Conservation (phyloP, 163 green algal genomes). For the Picocystis sp. region DNA sequence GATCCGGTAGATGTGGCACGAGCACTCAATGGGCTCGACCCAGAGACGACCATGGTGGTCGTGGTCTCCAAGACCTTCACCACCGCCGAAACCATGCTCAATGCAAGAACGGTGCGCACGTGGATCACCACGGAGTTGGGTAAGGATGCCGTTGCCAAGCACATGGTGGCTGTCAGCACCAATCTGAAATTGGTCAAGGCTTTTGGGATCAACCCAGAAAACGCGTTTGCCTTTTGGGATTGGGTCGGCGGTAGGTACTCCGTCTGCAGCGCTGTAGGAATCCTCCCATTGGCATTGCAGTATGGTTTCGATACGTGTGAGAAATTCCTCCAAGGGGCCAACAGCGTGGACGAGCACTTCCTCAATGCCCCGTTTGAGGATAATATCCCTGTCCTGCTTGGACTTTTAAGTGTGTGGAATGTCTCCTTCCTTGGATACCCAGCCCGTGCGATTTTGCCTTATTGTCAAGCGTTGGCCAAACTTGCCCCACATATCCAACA, state of each 20-base stretch:
- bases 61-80: constrained; percentile 99
- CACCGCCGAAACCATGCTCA: constrained; percentile 99
- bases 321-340: constrained; percentile 53
- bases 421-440: constrained; percentile 81
- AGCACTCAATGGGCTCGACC: constrained; percentile 69
- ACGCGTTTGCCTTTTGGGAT: constrained; percentile 99
- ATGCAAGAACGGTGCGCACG: constrained; percentile 75
- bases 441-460: constrained; percentile 90
- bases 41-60: constrained; percentile 88
- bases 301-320: constrained; percentile 85
- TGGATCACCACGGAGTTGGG: constrained; percentile 64
- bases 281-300: constrained; percentile 92
- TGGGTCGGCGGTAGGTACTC: constrained; percentile 96
- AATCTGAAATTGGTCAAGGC: constrained; percentile 94
- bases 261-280: constrained; percentile 86
- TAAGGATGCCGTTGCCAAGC: constrained; percentile 68
- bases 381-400: constrained; percentile 91
- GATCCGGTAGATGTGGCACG: constrained; percentile 94
- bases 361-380: constrained; percentile 52
- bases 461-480: constrained; percentile 89
- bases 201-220: constrained; percentile 95
- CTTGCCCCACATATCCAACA: constrained; percentile 98
- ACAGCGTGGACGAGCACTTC: constrained; percentile 28
- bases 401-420: constrained; percentile 90
- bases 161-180: constrained; percentile 98